Evolutionary conservation across 2,329 filamentous ascomycete species (phyloP).

Genomic region (Hypoxylon sp.): DNA sequence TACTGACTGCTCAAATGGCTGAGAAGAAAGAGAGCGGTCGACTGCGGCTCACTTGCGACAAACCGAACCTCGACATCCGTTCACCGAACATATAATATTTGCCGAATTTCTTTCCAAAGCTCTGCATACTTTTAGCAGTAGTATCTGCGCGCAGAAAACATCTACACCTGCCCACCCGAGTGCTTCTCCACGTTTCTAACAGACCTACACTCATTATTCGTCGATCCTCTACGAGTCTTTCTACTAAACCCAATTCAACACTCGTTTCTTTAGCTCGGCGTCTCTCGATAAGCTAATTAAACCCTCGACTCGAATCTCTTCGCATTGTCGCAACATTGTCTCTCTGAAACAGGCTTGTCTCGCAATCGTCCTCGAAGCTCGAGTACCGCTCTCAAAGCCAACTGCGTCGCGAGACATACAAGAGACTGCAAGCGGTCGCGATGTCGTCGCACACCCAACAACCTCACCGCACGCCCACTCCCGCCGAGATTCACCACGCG

Average conservation of each 20-base stretch:
- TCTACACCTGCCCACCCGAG: neutral
- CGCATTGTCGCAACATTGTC: neutral
- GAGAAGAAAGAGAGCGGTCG: constrained; percentile 1
- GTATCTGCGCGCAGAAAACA: neutral
- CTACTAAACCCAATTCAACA: neutral
- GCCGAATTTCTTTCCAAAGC: neutral
- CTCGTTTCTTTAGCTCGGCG: neutral
- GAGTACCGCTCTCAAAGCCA: neutral
- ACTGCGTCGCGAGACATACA: neutral
- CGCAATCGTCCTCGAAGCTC: neutral
- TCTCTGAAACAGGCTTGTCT: neutral
- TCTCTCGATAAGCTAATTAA: neutral
- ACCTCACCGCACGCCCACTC: constrained; percentile 30
- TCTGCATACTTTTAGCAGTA: neutral
- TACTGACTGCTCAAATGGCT: constrained; percentile 21
- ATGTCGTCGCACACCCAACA: constrained; percentile 47
- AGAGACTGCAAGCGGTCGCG: neutral
- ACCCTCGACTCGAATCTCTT: neutral
- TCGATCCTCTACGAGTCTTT: neutral
- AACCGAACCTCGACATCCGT: constrained; percentile 1
- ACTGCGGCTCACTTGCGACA: constrained; percentile 18
- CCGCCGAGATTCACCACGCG: constrained; percentile 65
- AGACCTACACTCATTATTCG: neutral
- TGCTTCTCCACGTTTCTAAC: neutral
- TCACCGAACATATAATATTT: no score